Base-by-base conservation (phyloP, 2,329 filamentous ascomycete genomes). In the Helicocarpus griseus region DNA sequence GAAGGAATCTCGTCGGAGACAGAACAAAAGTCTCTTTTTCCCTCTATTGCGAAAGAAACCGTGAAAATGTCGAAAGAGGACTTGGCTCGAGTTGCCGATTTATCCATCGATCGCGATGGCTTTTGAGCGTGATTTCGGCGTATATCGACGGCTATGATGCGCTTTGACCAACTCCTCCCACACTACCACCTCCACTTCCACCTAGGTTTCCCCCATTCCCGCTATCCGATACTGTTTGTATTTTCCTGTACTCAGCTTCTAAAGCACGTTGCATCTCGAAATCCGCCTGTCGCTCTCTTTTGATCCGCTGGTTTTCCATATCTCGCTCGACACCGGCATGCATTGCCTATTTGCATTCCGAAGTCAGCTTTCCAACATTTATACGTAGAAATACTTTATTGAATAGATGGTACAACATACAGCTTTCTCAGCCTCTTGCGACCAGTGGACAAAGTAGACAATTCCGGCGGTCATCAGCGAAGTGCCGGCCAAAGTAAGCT, bases 281-380 rank as follows among this genome's bases (percentile, higher is more conserved):
- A 66, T 98, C 93, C 48, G 89, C 81, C 68, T 94, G 87, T 53
- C 93, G 84, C 69, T 98, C 93, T 58, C 81, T 80, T 73, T 96
- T 96, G 58, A 96, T 68, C 43, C 87, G 83, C 67, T 95, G 90
- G 65, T 94, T 89, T 65, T 97, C 91, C 77, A 96, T 86, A 64
- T 98, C 93, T 57, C 91, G 87, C 57, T 97, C 75, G 39, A 98
- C 93, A 41, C 93, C 93, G 59, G 86, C 81, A 65, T 98, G 93
- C 93, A 98, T 98, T 52, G 88, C 87, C 93, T 72, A n/a, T n/a
- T n/a, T n/a, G n/a, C n/a, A n/a, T n/a, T n/a, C n/a, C n/a, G n/a
- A n/a, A n/a, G n/a, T n/a, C n/a, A n/a, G n/a, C n/a, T n/a, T n/a
- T n/a, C n/a, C n/a, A 56, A 22, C 8, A 45, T 53, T 43, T 36